Percentiles rank a stretch among this genome's conserved stretches.
Conservation (phyloP, 495 filamentous ascomycete species). For the Trichoderma reesei region DNA sequence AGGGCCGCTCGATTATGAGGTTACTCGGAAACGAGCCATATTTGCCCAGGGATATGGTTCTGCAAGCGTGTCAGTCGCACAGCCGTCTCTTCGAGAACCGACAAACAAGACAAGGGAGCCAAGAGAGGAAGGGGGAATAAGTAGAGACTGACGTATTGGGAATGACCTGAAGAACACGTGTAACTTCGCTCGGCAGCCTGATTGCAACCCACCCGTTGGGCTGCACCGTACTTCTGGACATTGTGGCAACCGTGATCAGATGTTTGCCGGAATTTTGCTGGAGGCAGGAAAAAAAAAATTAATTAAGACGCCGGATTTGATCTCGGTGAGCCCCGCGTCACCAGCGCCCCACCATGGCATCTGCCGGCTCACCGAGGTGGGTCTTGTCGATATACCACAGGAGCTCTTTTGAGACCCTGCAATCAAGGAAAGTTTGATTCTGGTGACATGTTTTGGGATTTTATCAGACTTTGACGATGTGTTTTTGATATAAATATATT, state of each 20-base stretch:
- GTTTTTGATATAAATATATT: too few relatives aligned
- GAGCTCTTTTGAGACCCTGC: too few relatives aligned
- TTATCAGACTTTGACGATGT: too few relatives aligned
- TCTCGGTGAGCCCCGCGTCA: constrained; percentile 7
- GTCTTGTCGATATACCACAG: neutral
- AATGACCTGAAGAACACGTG: constrained; percentile 51
- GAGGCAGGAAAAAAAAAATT: neutral
- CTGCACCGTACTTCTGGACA: constrained; percentile 31
- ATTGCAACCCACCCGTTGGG: constrained; percentile 57
- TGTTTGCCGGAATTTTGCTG: neutral
- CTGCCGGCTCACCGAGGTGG: neutral
- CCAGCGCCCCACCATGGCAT: neutral
- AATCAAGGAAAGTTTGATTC: too few relatives aligned
- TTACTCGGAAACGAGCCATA: constrained; percentile 83
- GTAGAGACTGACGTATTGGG: constrained; percentile 66
- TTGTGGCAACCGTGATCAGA: neutral
- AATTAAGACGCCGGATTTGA: neutral
- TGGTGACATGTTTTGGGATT: too few relatives aligned
- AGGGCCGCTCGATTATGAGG: constrained; percentile 76
- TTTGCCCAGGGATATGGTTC: constrained; percentile 77
- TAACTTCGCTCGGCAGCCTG: constrained; percentile 56
- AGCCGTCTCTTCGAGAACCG: too few relatives aligned
- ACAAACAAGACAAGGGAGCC: too few relatives aligned
- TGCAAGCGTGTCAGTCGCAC: constrained; percentile 26
- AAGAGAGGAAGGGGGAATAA: constrained; percentile 15